Percentiles rank a stretch among this genome's conserved stretches.
Conservation (phyloP, 2,329 filamentous ascomycete genomes). For the Hawksworthiomyces lignivorus region DNA sequence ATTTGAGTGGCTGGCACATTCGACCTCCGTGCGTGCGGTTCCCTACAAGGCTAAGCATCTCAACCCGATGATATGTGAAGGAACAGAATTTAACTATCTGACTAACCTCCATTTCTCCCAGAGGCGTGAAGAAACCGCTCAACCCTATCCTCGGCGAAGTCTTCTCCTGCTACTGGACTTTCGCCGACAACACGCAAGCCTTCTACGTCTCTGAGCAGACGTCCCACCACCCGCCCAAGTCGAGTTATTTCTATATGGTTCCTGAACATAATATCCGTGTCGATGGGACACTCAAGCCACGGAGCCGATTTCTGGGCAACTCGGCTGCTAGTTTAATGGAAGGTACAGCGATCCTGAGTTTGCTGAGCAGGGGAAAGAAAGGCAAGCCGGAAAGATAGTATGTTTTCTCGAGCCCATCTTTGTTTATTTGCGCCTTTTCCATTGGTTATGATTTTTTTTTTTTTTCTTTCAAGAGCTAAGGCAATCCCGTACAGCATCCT, state of each 20-base stretch:
- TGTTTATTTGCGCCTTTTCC: not conserved
- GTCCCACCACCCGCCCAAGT: conserved; percentile 96
- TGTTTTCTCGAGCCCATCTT: conserved; percentile 30
- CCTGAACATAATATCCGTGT: conserved; percentile 91
- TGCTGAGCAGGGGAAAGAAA: conserved; percentile 68
- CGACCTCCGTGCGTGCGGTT: conserved; percentile 70
- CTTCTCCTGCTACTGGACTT: conserved; percentile 93
- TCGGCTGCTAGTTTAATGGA: conserved; percentile 98
- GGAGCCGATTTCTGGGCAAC: conserved; percentile 92
- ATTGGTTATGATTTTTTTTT: not conserved
- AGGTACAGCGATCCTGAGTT: conserved; percentile 76
- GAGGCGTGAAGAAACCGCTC: conserved; percentile 94
- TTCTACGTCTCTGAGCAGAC: conserved; percentile 98
- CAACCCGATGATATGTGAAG: too few relatives aligned
- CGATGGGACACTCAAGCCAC: conserved; percentile 88
- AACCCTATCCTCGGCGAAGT: conserved; percentile 95
- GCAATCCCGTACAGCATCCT: conserved; percentile 63
- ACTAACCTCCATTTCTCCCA: too few relatives aligned
- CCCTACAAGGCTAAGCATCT: too few relatives aligned
- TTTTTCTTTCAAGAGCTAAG: too few relatives aligned
- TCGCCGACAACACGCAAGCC: conserved; percentile 71
- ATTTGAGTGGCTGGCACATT: conserved; percentile 97
- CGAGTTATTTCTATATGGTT: conserved; percentile 97
- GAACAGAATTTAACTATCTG: too few relatives aligned
- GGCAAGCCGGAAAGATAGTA: conserved; percentile 79